These are phyloP conservation scores for Leishmania lainsoni DNA, from an alignment of 208 protist genomes.

Conservation along the genomic window DNA sequence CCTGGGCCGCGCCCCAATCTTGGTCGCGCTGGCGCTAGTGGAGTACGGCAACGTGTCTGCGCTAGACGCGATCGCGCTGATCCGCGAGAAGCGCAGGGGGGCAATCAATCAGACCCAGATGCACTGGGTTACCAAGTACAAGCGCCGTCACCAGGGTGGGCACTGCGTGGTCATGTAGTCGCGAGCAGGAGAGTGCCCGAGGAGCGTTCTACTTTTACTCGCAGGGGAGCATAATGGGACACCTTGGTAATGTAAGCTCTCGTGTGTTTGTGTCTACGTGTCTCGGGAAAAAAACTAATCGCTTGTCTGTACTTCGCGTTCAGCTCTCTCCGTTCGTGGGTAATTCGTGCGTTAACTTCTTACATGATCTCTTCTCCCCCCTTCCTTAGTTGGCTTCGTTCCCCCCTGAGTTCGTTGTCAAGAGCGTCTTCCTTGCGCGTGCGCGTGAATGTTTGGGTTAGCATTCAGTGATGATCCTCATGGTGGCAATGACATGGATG, in stretches of 20 bases:
- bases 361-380: neutral
- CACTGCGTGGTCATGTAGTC: conserved; percentile 78
- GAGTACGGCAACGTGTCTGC: conserved; percentile 80
- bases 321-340: neutral
- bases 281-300: neutral
- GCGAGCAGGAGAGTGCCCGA: neutral
- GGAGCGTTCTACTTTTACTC: neutral
- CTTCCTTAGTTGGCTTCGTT: neutral
- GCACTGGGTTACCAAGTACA: conserved; percentile 90
- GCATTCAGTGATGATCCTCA: neutral
- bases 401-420: neutral
- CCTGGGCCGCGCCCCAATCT: conserved; percentile 90
- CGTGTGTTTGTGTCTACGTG: neutral
- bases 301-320: neutral
- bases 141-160: conserved; percentile 47
- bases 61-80: conserved; percentile 82
- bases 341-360: neutral
- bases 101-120: conserved; percentile 93
- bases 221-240: neutral
- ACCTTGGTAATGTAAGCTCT: neutral
- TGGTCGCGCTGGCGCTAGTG: conserved; percentile 92
- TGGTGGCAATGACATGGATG: neutral
- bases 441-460: neutral
- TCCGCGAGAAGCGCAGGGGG: conserved; percentile 81
- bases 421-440: neutral